A percentile compares a stretch with the other conserved stretches of the same genome.
Evolutionary conservation across 371 early-diverging fungal genomes (phyloP).

Genomic region (Mucor plumbeus): DNA sequence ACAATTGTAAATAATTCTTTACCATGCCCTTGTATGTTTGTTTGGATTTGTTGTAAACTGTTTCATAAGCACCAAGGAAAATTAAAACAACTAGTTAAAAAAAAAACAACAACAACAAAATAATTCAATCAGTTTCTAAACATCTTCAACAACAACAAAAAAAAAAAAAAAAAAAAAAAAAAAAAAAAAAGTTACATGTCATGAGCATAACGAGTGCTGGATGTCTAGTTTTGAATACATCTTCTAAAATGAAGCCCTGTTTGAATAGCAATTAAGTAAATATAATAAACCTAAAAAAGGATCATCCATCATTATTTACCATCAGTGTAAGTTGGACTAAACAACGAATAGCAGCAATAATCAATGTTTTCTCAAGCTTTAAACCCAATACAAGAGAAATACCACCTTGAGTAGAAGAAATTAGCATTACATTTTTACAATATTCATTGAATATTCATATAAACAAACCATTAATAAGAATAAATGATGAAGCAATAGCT

Average conservation of each 20-base stretch:
- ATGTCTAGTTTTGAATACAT: slow-evolving; percentile 67
- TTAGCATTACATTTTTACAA: background rate
- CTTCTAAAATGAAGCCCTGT: slow-evolving; percentile 66
- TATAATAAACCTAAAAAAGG: background rate
- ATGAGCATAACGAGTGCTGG: slow-evolving; percentile 61
- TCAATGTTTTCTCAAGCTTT: slow-evolving; percentile 60
- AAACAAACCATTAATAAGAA: slow-evolving; percentile 47
- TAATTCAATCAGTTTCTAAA: too few species aligned
- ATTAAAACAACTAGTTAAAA: slow-evolving; percentile 46
- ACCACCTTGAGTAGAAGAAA: slow-evolving; percentile 34
- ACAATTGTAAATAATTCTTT: background rate
- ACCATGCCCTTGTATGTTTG: slow-evolving; percentile 63
- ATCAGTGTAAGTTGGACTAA: slow-evolving; percentile 70
- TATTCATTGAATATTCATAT: background rate
- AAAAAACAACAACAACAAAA: too few species aligned
- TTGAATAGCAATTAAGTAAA: background rate
- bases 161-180: too few species aligned
- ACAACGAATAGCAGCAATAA: slow-evolving; percentile 67
- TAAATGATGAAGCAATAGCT: slow-evolving; percentile 51
- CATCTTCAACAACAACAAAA: too few species aligned
- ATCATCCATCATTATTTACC: slow-evolving; percentile 41
- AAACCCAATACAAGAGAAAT: slow-evolving; percentile 66
- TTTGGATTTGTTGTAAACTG: slow-evolving; percentile 67
- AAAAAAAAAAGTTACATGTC: slow-evolving; percentile 50
- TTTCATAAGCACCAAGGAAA: slow-evolving; percentile 59